Base-by-base conservation (phyloP, 257 asterid genomes). In the Craterostigma plantagineum region DNA sequence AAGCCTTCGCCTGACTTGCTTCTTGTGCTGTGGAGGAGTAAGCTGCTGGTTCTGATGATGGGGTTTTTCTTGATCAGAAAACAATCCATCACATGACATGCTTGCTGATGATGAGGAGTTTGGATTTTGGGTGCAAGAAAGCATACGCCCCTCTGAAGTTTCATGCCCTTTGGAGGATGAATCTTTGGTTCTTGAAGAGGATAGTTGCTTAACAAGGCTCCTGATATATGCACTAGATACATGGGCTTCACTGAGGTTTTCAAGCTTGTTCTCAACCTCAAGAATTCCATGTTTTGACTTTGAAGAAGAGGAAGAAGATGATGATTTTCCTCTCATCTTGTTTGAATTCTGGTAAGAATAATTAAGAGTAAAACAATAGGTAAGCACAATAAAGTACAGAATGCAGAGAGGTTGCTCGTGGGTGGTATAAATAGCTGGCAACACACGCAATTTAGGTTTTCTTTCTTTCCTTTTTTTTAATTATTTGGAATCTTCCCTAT, bases 181-280 rank as follows among this genome's bases (percentile, higher is more conserved):
- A 51, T 72, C 81, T 64, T 77, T 75, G 76, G 81, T 59, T 70
- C 79, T 63, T 27, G 97, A 65, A 56, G 91, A 71, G 69, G 94
- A 64, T 35, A 81, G 48, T 18, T 81, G 93, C 54, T 78, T 81
- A 34, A 87, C 97, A 49, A 87, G 81, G 74, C 68, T 71, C 33
- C 95, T 79, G 49, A 87, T 87, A 69, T 79, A 76, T 49, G 97
- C 93, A 57, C 95, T 93, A 4, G 93, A 81, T 55, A 81, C 66
- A 52, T 70, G 81, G 56, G 90, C 82, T 56, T 72, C 79, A 57
- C 73, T 72, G 46, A 51, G 56, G 16, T 65, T 68, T 44, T 69
- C 86, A 57, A 49, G 42, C 3, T 12, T 9, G 45, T 61, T 67
- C 41, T 68, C 79, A 10, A 46, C 36, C 44, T 68, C 76, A 16